Percentiles rank a stretch among this genome's conserved stretches.
phyloP scores from a whole-genome alignment of 164 flowering plant species.

The Buxus sempervirens region DNA sequence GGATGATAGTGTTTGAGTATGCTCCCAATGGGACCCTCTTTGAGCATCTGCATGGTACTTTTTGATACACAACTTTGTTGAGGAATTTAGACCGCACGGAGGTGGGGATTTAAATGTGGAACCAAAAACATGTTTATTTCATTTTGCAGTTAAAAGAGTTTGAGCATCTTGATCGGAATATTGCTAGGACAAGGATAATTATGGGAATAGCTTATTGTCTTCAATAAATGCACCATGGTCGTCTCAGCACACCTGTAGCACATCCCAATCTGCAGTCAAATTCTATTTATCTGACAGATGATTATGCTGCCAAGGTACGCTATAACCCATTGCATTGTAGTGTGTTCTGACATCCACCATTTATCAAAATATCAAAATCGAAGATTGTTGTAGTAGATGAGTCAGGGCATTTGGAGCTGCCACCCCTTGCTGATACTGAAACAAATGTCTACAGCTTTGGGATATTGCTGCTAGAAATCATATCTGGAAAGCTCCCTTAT shows the following conservation, averaged over 20 bases:
- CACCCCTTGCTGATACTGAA: conserved; percentile 47
- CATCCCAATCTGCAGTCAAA: conserved; percentile 48
- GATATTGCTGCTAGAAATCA: conserved; percentile 66
- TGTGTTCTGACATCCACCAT: background rate
- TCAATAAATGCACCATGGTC: conserved; percentile 88
- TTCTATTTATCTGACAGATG: conserved; percentile 62
- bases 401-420: conserved; percentile 31
- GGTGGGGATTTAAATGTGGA: background rate
- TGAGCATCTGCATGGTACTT: conserved; percentile 87
- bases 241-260: conserved; percentile 69
- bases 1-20: conserved; percentile 98
- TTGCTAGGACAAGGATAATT: conserved; percentile 68
- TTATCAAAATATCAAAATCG: conserved; percentile 16
- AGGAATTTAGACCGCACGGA: background rate
- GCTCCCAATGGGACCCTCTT: conserved; percentile 83
- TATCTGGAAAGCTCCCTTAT: conserved; percentile 75
- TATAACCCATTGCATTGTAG: background rate
- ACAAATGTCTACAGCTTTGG: conserved; percentile 77
- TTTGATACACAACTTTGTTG: background rate
- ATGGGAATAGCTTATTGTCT: conserved; percentile 95
- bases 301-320: conserved; percentile 89
- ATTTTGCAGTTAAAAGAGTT: conserved; percentile 70
- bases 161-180: conserved; percentile 94
- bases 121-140: background rate
- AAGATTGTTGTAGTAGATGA: conserved; percentile 34